Evolutionary conservation across 345 rosid genomes (phyloP).

Genomic region (Dipteronia sinensis): DNA sequence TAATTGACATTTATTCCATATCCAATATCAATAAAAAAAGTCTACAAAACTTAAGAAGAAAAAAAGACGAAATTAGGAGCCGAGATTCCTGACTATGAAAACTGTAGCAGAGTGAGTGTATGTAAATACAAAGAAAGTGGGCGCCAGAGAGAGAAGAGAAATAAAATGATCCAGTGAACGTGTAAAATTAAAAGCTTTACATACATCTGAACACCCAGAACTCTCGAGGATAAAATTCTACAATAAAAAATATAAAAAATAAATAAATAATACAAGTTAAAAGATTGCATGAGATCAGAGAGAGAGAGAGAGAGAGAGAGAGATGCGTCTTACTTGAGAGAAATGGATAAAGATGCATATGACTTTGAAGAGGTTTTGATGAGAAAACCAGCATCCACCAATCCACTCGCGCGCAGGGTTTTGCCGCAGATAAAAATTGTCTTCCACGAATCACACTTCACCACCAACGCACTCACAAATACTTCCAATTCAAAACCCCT

Average conservation of each 20-base stretch:
- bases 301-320: slow-evolving; percentile 9
- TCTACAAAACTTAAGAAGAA: background rate
- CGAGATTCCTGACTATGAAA: background rate
- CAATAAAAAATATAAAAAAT: slow-evolving; percentile 1
- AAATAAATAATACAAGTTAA: slow-evolving; percentile 1
- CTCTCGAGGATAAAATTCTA: slow-evolving; percentile 20
- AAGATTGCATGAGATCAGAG: background rate
- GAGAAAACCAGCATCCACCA: slow-evolving; percentile 39
- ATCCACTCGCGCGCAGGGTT: slow-evolving; percentile 32
- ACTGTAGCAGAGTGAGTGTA: background rate
- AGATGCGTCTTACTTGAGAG: slow-evolving; percentile 23
- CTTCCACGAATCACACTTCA: slow-evolving; percentile 38
- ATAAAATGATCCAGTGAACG: slow-evolving; percentile 17
- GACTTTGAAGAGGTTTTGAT: slow-evolving; percentile 22
- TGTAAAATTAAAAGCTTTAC: slow-evolving; percentile 7
- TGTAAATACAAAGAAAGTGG: background rate
- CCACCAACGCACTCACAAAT: slow-evolving; percentile 4
- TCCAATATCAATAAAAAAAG: background rate
- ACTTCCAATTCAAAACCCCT: background rate
- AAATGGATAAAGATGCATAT: slow-evolving; percentile 44
- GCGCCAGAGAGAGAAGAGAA: background rate
- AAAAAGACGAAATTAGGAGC: background rate
- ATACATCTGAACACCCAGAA: slow-evolving; percentile 34
- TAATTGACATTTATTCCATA: background rate
- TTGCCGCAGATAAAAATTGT: slow-evolving; percentile 22